Evolutionary conservation across 306 rosid species (phyloP).

Genomic region (Rosa rugosa): DNA sequence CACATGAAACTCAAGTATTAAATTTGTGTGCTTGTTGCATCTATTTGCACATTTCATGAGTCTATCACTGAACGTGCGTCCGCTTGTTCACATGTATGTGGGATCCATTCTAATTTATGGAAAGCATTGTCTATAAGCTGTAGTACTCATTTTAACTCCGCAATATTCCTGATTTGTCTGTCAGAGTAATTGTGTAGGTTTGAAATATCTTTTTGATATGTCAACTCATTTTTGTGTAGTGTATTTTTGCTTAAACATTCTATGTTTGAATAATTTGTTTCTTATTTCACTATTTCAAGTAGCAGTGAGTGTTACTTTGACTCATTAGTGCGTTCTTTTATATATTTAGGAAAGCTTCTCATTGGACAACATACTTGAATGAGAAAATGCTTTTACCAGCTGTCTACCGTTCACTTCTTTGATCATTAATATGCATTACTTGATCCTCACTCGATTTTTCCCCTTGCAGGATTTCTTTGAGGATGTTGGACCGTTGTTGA

Average conservation of each 20-base stretch:
- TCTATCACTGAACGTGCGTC: background rate
- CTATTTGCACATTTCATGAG: background rate
- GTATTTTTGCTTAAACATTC: background rate
- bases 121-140: background rate
- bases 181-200: background rate
- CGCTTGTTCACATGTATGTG: background rate
- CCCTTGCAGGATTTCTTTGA: slow-evolving; percentile 85
- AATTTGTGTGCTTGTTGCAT: background rate
- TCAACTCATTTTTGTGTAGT: background rate
- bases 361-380: background rate
- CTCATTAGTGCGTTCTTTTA: background rate
- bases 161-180: background rate
- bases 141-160: background rate
- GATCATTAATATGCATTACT: background rate
- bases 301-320: background rate
- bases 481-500: slow-evolving; percentile 95
- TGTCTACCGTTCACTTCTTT: background rate
- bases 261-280: background rate
- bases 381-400: background rate
- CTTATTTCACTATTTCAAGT: background rate
- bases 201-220: background rate
- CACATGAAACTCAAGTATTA: background rate
- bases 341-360: background rate
- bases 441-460: background rate
- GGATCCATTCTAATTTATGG: background rate